phyloP scores from a whole-genome alignment of 1,139 yeast species.

The Kodamaea plutei region DNA sequence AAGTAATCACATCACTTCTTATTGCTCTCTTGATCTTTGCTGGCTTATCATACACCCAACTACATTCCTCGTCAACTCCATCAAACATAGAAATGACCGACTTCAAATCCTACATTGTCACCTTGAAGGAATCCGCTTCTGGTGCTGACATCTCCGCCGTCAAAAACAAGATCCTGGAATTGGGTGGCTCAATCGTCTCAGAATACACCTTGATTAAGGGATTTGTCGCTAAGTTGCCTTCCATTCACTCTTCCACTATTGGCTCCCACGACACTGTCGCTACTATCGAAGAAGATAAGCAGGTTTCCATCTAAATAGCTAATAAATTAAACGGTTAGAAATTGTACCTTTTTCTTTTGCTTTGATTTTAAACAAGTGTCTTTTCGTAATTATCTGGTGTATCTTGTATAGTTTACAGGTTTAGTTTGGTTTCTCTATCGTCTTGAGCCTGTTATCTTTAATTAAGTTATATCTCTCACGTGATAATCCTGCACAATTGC shows the following conservation, averaged over 20 bases:
- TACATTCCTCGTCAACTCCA: neutral
- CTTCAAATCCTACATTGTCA: conserved; percentile 33
- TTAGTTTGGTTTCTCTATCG: neutral
- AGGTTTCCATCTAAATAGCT: conserved; percentile 27
- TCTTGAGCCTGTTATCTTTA: neutral
- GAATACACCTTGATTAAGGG: conserved; percentile 71
- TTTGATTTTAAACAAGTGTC: too few species aligned
- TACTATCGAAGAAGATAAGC: conserved; percentile 57
- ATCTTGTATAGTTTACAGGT: too few species aligned
- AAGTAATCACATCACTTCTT: conserved; percentile 4
- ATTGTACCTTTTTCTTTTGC: neutral
- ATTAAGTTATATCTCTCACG: neutral
- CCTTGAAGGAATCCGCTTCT: conserved; percentile 33
- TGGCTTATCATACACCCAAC: conserved; percentile 5
- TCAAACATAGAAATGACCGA: conserved; percentile 11
- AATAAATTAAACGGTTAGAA: neutral
- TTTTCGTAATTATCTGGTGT: too few species aligned
- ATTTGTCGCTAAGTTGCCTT: conserved; percentile 52
- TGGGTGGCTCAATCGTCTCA: conserved; percentile 63
- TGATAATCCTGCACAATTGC: conserved; percentile 9
- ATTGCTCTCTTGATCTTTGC: conserved; percentile 5
- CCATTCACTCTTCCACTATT: conserved; percentile 40
- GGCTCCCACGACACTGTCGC: conserved; percentile 45
- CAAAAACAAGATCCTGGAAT: conserved; percentile 30
- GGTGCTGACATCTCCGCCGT: conserved; percentile 28